Evolutionary conservation across 495 filamentous ascomycete species (phyloP).

Genomic region (Penicillium silybi): DNA sequence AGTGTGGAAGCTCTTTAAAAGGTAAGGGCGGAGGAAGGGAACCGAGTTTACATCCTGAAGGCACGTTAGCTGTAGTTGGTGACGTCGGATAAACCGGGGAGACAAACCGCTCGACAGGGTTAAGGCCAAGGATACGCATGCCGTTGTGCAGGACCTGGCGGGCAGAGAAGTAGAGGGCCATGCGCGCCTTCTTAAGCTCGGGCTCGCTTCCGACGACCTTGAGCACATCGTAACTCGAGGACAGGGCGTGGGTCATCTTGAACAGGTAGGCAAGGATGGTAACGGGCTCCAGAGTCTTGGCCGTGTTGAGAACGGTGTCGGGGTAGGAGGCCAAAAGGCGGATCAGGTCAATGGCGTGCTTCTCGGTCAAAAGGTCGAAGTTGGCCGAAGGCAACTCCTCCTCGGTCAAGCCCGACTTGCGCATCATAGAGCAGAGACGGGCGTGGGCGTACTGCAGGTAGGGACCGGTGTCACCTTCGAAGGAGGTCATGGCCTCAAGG

Average conservation of each 20-base stretch:
- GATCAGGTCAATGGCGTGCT: constrained; percentile 54
- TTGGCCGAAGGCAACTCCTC: constrained; percentile 49
- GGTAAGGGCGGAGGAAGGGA: not conserved
- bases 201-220: constrained; percentile 71
- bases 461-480: constrained; percentile 68
- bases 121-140: constrained; percentile 77
- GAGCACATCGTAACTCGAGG: constrained; percentile 78
- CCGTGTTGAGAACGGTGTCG: constrained; percentile 57
- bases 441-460: constrained; percentile 69
- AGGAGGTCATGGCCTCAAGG: constrained; percentile 63
- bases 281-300: constrained; percentile 61
- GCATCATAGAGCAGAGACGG: constrained; percentile 60
- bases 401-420: constrained; percentile 44
- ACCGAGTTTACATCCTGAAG: constrained; percentile 18
- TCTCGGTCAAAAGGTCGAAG: constrained; percentile 53
- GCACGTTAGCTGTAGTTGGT: constrained; percentile 1
- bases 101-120: constrained; percentile 62
- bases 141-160: constrained; percentile 76
- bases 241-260: constrained; percentile 81
- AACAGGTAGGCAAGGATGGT: constrained; percentile 79
- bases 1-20: not conserved
- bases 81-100: not conserved
- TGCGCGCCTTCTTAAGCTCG: constrained; percentile 68
- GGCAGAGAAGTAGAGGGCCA: constrained; percentile 79
- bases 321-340: constrained; percentile 59